These are phyloP conservation scores for Solanum hybrid DNA, from an alignment of 305 asterid genomes.

Conservation along the genomic window DNA sequence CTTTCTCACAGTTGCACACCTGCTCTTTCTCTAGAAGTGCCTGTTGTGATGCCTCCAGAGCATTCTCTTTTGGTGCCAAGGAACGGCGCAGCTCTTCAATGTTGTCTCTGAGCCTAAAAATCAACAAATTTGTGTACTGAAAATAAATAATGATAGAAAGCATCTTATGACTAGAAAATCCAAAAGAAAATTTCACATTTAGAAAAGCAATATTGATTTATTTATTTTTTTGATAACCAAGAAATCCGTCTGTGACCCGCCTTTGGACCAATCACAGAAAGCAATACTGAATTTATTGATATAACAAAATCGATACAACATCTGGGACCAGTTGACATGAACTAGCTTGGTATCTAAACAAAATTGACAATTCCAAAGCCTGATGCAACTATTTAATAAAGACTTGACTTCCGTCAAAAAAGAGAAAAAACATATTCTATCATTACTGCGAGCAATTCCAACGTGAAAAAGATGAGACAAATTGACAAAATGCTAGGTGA, in stretches of 20 bases:
- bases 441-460: background rate
- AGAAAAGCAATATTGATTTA: background rate
- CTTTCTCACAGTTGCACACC: slow-evolving; percentile 31
- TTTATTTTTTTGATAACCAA: no score
- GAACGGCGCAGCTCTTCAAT: slow-evolving; percentile 83
- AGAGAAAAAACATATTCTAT: background rate
- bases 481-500: background rate
- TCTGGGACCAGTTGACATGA: background rate
- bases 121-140: slow-evolving; percentile 14
- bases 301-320: background rate
- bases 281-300: background rate
- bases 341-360: background rate
- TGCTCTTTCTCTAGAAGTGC: slow-evolving; percentile 76
- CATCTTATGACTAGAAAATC: background rate
- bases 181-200: background rate
- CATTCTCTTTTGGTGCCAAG: slow-evolving; percentile 75
- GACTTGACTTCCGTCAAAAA: background rate
- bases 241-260: no score
- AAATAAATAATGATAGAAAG: slow-evolving; percentile 6
- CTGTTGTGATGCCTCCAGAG: slow-evolving; percentile 79
- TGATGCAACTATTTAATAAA: background rate
- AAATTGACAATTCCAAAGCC: background rate
- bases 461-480: background rate
- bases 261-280: background rate
- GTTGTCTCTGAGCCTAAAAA: slow-evolving; percentile 67